Evolutionary conservation across 163 green algal genomes (phyloP), one percentile per base, ranked within the genome.

Genomic region (Volvox carteri): DNA sequence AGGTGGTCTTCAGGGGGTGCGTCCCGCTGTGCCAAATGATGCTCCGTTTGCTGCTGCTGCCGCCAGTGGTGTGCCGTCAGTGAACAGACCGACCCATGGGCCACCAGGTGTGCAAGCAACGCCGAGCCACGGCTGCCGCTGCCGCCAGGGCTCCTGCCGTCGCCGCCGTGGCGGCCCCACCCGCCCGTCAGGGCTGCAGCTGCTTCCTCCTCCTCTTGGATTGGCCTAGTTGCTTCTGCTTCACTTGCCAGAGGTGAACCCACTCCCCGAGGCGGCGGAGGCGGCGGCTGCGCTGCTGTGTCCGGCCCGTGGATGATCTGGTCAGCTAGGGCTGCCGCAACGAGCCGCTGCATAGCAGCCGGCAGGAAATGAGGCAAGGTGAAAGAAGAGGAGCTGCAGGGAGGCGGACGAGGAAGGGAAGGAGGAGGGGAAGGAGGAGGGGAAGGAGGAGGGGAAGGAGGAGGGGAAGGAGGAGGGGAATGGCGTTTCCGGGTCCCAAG

Each of bases 271-370:
- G 39, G 14, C 9, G 19, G 39, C 8, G 39, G 1, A 1, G 39
- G 39, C 28, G 70, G 41, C 70, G 33, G 70, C 1, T 39, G 39
- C 12, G 6, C 21, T 42, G 28, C 44, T 9, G 52, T 33, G 42
- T 0, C 33, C 7, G 81, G 81, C 8, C 65, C 81, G 33, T 87
- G 81, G 65, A 87, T 70, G 5, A 79, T 5, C 35, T 87, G 81
- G 48, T 87, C 81, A 0, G 81, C 67, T 30, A 87, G 65, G 7
- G 81, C 81, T 0, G 81, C 65, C 11, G 81, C 81, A 16, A 87
- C 46, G 30, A 87, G 81, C 12, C 58, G 16, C 81, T 87, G 81
- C 6, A 44, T 35, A 30, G n/a, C n/a, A n/a, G n/a, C n/a, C n/a
- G n/a, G n/a, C n/a, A n/a, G n/a, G n/a, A n/a, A n/a, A n/a, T n/a